A percentile compares a stretch with the other conserved stretches of the same genome.
Conservation (phyloP, 441 rosid species). For the Erodium chrysanthum region DNA sequence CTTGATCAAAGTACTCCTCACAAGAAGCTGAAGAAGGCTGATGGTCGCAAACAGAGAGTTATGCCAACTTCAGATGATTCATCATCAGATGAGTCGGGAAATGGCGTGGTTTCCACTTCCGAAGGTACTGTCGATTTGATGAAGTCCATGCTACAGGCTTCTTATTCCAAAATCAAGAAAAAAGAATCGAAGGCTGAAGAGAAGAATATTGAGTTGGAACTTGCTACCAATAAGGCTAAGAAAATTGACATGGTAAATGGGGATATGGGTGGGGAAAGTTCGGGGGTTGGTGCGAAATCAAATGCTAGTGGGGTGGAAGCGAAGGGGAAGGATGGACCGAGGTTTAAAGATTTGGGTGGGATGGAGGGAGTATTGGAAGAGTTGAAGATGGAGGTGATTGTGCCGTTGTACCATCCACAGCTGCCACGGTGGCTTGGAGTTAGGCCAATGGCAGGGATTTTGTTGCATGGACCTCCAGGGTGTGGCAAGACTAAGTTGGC, state of each 20-base stretch:
- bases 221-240: conserved; percentile 29
- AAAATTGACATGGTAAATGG: conserved; percentile 30
- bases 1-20: conserved; percentile 14
- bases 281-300: conserved; percentile 15
- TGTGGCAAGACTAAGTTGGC: conserved; percentile 94
- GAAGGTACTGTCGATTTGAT: conserved; percentile 63
- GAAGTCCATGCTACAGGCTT: conserved; percentile 41
- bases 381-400: conserved; percentile 60
- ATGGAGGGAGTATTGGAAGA: conserved; percentile 52
- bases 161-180: conserved; percentile 33
- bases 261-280: neutral
- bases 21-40: conserved; percentile 33
- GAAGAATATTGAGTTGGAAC: conserved; percentile 55
- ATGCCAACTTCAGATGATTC: neutral
- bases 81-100: conserved; percentile 19
- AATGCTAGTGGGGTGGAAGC: conserved; percentile 21
- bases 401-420: conserved; percentile 66
- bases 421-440: conserved; percentile 56
- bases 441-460: conserved; percentile 67
- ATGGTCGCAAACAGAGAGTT: conserved; percentile 38
- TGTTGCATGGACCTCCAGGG: conserved; percentile 87
- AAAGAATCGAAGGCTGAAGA: conserved; percentile 31
- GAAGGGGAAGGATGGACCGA: conserved; percentile 43
- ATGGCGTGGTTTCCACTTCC: conserved; percentile 48
- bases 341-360: conserved; percentile 77